These are phyloP conservation scores for Sugiyamaella novakii DNA, from an alignment of 1,139 yeast species.

Conservation along the genomic window DNA sequence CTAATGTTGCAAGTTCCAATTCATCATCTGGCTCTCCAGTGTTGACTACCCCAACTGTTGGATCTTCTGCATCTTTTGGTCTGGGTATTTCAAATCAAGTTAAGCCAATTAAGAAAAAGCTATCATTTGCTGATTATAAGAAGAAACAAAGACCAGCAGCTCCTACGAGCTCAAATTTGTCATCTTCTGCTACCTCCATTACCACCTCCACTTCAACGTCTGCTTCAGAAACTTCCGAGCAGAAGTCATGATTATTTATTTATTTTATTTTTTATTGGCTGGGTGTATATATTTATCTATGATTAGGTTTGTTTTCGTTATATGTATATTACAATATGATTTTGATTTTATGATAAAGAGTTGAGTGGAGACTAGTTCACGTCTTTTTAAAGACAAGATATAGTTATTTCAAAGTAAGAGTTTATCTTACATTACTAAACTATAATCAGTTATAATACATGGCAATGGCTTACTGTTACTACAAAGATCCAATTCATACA, in stretches of 20 bases:
- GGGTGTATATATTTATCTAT: conserved; percentile 16
- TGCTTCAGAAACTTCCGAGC: neutral
- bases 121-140: conserved; percentile 82
- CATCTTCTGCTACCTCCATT: neutral
- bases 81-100: neutral
- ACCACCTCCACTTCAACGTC: conserved; percentile 3
- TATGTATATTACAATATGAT: too few relatives aligned
- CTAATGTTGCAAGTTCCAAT: neutral
- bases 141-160: conserved; percentile 52
- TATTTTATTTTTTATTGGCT: conserved; percentile 5
- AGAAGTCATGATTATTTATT: conserved; percentile 16
- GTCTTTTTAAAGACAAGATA: too few relatives aligned
- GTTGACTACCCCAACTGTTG: conserved; percentile 20
- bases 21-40: conserved; percentile 7
- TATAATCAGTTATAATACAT: too few relatives aligned
- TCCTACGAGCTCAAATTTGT: conserved; percentile 3
- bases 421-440: too few relatives aligned
- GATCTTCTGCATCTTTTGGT: conserved; percentile 24
- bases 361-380: too few relatives aligned
- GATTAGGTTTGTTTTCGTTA: conserved; percentile 2
- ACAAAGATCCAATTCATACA: too few relatives aligned
- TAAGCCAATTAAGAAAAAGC: conserved; percentile 55
- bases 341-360: too few relatives aligned
- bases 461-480: too few relatives aligned
- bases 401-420: too few relatives aligned